Evolutionary conservation across 495 filamentous ascomycete genomes (phyloP).

Genomic region (Penicillium psychrofluorescens): DNA sequence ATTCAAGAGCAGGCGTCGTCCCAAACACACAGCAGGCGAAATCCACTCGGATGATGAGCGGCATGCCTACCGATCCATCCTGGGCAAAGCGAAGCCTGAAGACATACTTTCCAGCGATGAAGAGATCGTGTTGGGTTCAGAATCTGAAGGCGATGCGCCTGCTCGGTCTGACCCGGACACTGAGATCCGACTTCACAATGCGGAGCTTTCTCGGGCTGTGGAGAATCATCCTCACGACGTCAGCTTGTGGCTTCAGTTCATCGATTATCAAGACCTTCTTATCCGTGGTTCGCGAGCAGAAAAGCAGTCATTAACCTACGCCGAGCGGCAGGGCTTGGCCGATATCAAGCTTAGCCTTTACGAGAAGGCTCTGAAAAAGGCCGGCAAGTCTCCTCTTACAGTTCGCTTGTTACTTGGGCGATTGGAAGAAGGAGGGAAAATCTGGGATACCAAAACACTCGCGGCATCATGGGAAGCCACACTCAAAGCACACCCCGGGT

Average conservation of each 20-base stretch:
- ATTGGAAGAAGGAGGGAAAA: constrained; percentile 60
- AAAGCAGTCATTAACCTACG: constrained; percentile 40
- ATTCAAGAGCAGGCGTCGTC: constrained; percentile 25
- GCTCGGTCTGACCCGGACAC: background rate
- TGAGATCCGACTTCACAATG: constrained; percentile 42
- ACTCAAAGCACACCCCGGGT: constrained; percentile 48
- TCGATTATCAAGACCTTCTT: constrained; percentile 65
- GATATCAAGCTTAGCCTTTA: constrained; percentile 78
- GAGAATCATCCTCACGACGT: constrained; percentile 59
- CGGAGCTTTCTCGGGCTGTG: constrained; percentile 51
- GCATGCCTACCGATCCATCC: constrained; percentile 63
- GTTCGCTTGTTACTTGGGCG: constrained; percentile 58
- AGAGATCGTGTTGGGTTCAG: constrained; percentile 44
- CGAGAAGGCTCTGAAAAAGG: constrained; percentile 62
- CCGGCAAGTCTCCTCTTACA: constrained; percentile 27
- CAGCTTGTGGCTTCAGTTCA: constrained; percentile 65
- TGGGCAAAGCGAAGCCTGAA: constrained; percentile 52
- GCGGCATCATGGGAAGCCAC: constrained; percentile 57
- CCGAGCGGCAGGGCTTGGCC: constrained; percentile 60
- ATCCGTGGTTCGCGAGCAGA: constrained; percentile 35
- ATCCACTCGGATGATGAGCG: constrained; percentile 37
- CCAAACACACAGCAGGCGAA: constrained; percentile 4
- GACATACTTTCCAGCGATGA: constrained; percentile 43
- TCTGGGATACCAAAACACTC: constrained; percentile 64
- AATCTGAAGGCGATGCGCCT: background rate